Base-by-base conservation (phyloP, 164 flowering plant genomes). In the Litsea cubeba region DNA sequence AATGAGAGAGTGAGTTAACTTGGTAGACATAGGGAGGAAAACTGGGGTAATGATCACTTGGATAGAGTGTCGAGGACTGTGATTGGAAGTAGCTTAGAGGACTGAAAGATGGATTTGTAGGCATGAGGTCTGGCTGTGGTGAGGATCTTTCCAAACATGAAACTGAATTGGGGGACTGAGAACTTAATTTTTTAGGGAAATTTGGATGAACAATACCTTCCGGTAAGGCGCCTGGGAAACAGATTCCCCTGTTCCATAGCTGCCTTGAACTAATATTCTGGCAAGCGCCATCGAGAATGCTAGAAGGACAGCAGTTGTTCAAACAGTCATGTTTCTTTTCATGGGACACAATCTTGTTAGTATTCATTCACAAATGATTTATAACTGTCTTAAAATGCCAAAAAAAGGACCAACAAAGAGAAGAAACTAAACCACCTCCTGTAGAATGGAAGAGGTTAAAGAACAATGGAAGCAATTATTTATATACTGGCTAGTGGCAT, bases 361-460 rank as follows among this genome's bases (percentile, higher is more conserved):
- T 72, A 81, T 81, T 87, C 91, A 90, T 90, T 79, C 84, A 78
- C 86, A 81, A 70, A 49, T 18, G 40, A 54, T 14, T 14, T 64
- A 40, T 5, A 1, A 12, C 58, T 24, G n/a, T 3, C 6, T 18
- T 22, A 22, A 11, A 17, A 54, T 14, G 20, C 18, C 50, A 63
- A 12, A 50, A 17, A 14, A 18, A 46, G 25, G 10, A 50, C 63
- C n/a, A 54, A 54, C 17, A 20, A 54, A 12, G 30, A 64, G 35
- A 46, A 63, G 49, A 63, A 23, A 49, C 10, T n/a, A 63, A 20
- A 63, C 49, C 28, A 28, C 25, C 12, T 25, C 62, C 26, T 62
- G 24, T 68, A 64, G 72, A 62, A 62, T 11, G 62, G 66, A 40
- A 72, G 50, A 62, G n/a, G n/a, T 54, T 20, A 54, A 20, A 17